These are phyloP conservation scores for Articulospora tetracladia DNA, from an alignment of 495 filamentous ascomycete genomes.

Conservation along the genomic window DNA sequence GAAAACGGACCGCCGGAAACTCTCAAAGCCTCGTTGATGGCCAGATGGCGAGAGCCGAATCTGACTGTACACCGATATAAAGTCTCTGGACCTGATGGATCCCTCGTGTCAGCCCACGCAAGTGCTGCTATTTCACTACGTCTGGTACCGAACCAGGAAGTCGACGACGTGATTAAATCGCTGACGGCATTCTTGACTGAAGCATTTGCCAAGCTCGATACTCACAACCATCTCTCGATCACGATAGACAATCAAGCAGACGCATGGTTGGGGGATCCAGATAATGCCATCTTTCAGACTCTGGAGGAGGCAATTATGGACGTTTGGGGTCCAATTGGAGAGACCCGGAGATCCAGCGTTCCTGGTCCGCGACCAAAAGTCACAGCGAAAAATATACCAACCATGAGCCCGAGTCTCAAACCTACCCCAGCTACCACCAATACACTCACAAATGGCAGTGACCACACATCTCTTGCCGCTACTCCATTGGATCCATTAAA, in stretches of 20 bases:
- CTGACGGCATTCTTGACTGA: slow-evolving; percentile 63
- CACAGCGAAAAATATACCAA: slow-evolving; percentile 28
- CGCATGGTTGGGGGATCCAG: slow-evolving; percentile 90
- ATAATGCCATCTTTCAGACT: slow-evolving; percentile 86
- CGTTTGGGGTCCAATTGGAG: slow-evolving; percentile 63
- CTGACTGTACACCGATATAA: slow-evolving; percentile 91
- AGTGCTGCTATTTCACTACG: slow-evolving; percentile 84
- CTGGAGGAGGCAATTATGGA: slow-evolving; percentile 81
- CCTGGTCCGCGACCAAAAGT: slow-evolving; percentile 26
- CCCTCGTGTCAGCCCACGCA: slow-evolving; percentile 82
- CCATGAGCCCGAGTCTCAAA: slow-evolving; percentile 36
- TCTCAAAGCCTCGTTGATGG: slow-evolving; percentile 77
- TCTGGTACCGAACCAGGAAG: slow-evolving; percentile 87
- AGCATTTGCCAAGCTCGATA: slow-evolving; percentile 70
- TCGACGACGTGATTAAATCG: slow-evolving; percentile 62
- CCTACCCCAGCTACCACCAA: slow-evolving; percentile 51
- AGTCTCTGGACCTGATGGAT: slow-evolving; percentile 80
- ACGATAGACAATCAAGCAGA: slow-evolving; percentile 90
- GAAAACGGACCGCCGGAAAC: slow-evolving; percentile 60
- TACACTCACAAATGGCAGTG: slow-evolving; percentile 48
- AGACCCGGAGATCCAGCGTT: slow-evolving; percentile 24
- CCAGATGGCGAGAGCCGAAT: slow-evolving; percentile 93
- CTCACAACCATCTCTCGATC: slow-evolving; percentile 76
- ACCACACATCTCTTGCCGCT: slow-evolving; percentile 28
- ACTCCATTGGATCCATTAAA: slow-evolving; percentile 10